Base-by-base conservation (phyloP, 257 asterid genomes). In the Forsythia viridissima region DNA sequence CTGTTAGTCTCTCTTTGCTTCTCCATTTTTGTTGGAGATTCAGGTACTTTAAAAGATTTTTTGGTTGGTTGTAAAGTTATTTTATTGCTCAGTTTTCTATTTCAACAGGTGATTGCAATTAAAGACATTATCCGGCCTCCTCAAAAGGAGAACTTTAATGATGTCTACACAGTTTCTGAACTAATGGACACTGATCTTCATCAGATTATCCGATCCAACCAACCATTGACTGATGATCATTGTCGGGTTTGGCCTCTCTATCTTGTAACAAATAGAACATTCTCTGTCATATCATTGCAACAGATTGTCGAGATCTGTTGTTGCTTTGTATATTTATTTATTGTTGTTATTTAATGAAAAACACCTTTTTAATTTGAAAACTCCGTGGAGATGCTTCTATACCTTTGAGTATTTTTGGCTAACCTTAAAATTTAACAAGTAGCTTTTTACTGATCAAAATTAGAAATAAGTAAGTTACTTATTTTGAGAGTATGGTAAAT, bases 111-210 rank as follows among this genome's bases (percentile, higher is more conserved):
- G 15, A 76, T 81, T 59, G 70, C 84, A 21, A 63, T 81, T 71
- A 81, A 81, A n/a, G 84, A 81, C 76, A 74, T 81, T 8, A 81
- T 81, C 65, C 42, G 81, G 51, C 84, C 84, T 20, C 84, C 77
- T 2, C 57, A 57, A 48, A 81, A 81, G 48, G 79, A 81, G 48
- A 81, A 81, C 76, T 81, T 81, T 48, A 81, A 81, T 63, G 84
- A 81, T 65, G 84, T 81, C 20, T 81, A 81, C 84, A 76, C 71
- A 75, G 84, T 81, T 71, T 76, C 24, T 76, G 84, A 81, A 39
- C 81, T 81, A 41, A 81, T 81, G 84, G 84, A 81, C 70, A 81
- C 84, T 61, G 84, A 81, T 76, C 84, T 81, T 72, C 84, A 81
- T 76, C 84, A 81, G 78, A 76, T 81, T 81, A 76, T 81, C 57